Evolutionary conservation across 2,329 filamentous ascomycete genomes (phyloP).

Genomic region (Nectriaceae sp.): DNA sequence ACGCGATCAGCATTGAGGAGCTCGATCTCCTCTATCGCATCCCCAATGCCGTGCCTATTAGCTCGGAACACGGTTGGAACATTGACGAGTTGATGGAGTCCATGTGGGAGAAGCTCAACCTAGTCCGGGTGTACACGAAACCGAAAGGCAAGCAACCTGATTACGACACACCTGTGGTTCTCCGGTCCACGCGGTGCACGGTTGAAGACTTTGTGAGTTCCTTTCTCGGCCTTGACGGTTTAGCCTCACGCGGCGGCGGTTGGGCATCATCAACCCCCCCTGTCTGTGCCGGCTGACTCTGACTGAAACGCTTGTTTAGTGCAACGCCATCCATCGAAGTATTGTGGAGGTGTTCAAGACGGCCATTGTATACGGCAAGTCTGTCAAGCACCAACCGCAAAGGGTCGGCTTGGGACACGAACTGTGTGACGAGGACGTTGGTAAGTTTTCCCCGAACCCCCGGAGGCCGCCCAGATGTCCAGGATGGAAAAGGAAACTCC

Average conservation of each 20-base stretch:
- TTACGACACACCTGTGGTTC: constrained; percentile 87
- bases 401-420: constrained; percentile 89
- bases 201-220: constrained; percentile 93
- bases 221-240: background rate
- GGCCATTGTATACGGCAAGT: constrained; percentile 95
- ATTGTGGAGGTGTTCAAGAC: constrained; percentile 95
- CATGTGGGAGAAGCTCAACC: constrained; percentile 97
- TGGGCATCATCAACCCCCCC: constrained; percentile 7
- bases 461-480: constrained; percentile 11
- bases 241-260: constrained; percentile 9
- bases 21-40: constrained; percentile 95
- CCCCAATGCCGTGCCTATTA: constrained; percentile 95
- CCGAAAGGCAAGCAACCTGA: constrained; percentile 94
- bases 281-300: constrained; percentile 31
- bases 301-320: constrained; percentile 59
- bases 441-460: constrained; percentile 54
- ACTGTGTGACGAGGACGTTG: constrained; percentile 95
- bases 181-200: constrained; percentile 79
- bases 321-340: constrained; percentile 94
- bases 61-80: constrained; percentile 97
- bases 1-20: constrained; percentile 96
- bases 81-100: constrained; percentile 93
- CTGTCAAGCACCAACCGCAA: constrained; percentile 98
- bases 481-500: constrained; percentile 12
- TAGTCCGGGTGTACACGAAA: constrained; percentile 95